phyloP scores from a whole-genome alignment of 441 rosid genomes.

The Rhodomyrtus psidioides region DNA sequence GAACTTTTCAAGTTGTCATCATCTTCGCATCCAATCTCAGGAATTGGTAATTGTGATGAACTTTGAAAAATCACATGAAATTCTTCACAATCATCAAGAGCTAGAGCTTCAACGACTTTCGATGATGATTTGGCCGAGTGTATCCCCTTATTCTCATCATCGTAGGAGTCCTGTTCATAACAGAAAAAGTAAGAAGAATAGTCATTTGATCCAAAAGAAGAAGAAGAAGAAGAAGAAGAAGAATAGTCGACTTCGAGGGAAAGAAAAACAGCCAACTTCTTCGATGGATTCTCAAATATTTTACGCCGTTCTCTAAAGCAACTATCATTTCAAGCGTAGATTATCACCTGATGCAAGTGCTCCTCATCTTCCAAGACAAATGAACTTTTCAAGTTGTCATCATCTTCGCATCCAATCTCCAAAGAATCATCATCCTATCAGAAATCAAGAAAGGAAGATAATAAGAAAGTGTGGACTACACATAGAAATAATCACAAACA shows the following conservation, averaged over 20 bases:
- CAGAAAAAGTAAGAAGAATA: not conserved
- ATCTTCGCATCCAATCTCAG: not conserved
- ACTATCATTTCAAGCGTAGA: not conserved
- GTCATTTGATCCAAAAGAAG: not conserved
- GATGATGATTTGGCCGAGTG: slow-evolving; percentile 24
- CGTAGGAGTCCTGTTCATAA: not conserved
- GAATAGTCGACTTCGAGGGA: not conserved
- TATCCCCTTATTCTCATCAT: slow-evolving; percentile 21
- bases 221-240: not conserved
- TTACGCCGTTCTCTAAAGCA: not conserved
- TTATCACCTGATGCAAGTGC: not conserved
- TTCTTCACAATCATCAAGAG: slow-evolving; percentile 30
- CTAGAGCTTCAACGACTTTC: slow-evolving; percentile 26
- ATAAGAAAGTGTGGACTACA: not conserved
- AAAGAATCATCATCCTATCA: slow-evolving; percentile 9
- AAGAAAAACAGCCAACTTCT: too few species aligned
- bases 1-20: not conserved
- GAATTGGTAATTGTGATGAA: slow-evolving; percentile 20
- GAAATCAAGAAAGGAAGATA: not conserved
- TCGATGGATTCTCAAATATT: not conserved
- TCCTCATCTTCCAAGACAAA: not conserved
- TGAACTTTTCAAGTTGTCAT: not conserved
- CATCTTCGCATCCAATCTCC: slow-evolving; percentile 5
- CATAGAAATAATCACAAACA: not conserved
- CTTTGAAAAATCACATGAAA: slow-evolving; percentile 17